phyloP scores from a whole-genome alignment of 176 grass and related monocot species.

The Bothriochloa decipiens region DNA sequence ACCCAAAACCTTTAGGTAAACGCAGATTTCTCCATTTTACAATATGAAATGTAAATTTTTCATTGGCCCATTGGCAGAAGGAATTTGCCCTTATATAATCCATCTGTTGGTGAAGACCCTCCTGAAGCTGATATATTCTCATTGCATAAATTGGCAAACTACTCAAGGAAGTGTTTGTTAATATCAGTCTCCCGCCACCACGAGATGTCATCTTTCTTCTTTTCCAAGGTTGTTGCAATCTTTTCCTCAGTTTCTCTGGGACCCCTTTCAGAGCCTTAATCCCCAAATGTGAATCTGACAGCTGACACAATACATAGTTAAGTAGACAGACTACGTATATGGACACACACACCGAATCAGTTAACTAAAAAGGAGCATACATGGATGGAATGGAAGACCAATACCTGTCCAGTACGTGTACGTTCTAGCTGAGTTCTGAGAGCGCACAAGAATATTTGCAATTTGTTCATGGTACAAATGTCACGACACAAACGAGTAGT shows the following conservation, averaged over 20 bases:
- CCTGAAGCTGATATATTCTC: neutral
- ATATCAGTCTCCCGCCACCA: neutral
- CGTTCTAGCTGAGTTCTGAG: constrained; percentile 27
- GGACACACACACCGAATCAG: neutral
- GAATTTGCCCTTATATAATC: neutral
- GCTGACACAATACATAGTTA: too few species aligned
- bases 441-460: constrained; percentile 2
- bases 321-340: neutral
- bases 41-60: neutral
- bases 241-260: neutral
- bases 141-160: neutral
- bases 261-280: neutral
- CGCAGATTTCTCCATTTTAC: neutral
- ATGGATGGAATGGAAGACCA: neutral
- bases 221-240: neutral
- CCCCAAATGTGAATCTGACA: neutral
- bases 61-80: neutral
- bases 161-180: neutral
- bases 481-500: constrained; percentile 23
- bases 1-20: neutral
- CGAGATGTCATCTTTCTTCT: neutral
- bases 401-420: constrained; percentile 2
- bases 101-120: neutral
- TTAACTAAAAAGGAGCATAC: neutral
- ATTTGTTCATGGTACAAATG: constrained; percentile 17